Evolutionary conservation across 208 protist genomes (phyloP).

Genomic region (Leishmania mexicana): DNA sequence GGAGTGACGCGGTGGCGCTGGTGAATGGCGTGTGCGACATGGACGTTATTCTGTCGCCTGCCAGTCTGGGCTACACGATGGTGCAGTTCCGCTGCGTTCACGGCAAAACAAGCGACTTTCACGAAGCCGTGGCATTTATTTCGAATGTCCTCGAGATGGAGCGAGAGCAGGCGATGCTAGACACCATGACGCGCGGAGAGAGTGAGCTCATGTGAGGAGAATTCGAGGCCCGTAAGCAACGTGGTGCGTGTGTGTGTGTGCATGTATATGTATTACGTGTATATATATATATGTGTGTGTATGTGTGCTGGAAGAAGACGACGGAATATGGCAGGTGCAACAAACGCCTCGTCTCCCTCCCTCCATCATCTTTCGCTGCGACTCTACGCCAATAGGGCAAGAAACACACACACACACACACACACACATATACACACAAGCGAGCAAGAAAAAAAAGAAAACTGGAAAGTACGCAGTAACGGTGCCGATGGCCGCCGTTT

Average conservation of each 20-base stretch:
- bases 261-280: neutral
- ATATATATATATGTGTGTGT: neutral
- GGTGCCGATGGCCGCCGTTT: neutral
- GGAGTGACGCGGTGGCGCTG: constrained; percentile 41
- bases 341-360: neutral
- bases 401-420: too few species aligned
- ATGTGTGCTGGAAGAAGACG: neutral
- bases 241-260: neutral
- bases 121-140: constrained; percentile 84
- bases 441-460: neutral
- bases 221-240: neutral
- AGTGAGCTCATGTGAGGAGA: constrained; percentile 79
- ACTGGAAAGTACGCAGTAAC: neutral
- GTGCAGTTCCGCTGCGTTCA: constrained; percentile 82
- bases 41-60: constrained; percentile 79
- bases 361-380: neutral
- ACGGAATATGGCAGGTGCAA: neutral
- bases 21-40: constrained; percentile 76
- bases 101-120: constrained; percentile 84
- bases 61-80: constrained; percentile 76
- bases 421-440: neutral
- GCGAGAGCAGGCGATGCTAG: constrained; percentile 80
- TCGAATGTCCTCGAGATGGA: constrained; percentile 74
- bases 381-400: neutral
- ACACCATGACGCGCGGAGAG: constrained; percentile 82